phyloP scores from a whole-genome alignment of 2,329 filamentous ascomycete species.

The Aureobasidium leucospermi region DNA sequence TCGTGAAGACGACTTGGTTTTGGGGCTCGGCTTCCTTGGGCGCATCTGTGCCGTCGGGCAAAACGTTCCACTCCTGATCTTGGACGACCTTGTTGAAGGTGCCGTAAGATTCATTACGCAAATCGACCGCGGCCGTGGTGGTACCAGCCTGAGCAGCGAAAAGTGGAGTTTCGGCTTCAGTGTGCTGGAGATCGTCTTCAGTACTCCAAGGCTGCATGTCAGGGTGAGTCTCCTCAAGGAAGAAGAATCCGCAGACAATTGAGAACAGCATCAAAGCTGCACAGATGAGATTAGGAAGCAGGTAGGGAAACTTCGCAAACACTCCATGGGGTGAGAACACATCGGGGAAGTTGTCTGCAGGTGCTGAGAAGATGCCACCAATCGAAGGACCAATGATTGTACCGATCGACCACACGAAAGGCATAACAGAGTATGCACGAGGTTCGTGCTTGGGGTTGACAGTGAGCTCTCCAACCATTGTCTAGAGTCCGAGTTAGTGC shows the following conservation, averaged over 20 bases:
- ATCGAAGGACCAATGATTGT: constrained; percentile 85
- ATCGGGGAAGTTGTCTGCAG: constrained; percentile 64
- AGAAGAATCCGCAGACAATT: constrained; percentile 70
- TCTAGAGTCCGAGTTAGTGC: neutral
- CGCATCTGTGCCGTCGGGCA: constrained; percentile 34
- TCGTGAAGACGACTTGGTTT: constrained; percentile 47
- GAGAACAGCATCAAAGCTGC: constrained; percentile 67
- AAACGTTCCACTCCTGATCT: constrained; percentile 46
- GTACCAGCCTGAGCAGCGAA: constrained; percentile 64
- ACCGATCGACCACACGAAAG: constrained; percentile 86
- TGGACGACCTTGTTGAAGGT: constrained; percentile 41
- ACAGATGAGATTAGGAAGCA: constrained; percentile 84
- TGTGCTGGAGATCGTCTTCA: constrained; percentile 25
- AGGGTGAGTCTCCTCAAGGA: constrained; percentile 84
- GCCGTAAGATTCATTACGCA: constrained; percentile 58
- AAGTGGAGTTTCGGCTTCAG: constrained; percentile 61
- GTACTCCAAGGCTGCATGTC: constrained; percentile 57
- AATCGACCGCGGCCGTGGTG: constrained; percentile 63
- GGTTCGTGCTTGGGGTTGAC: constrained; percentile 79
- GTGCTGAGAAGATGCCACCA: constrained; percentile 78
- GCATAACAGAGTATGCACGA: constrained; percentile 88
- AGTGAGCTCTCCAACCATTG: constrained; percentile 68
- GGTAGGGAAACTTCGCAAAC: constrained; percentile 75
- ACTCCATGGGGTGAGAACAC: constrained; percentile 60
- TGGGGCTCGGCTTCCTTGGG: constrained; percentile 24